A percentile compares a stretch with the other conserved stretches of the same genome.
These are phyloP conservation scores for Hansenula sp. DNA, from an alignment of 1,139 yeast species.

Conservation along the genomic window DNA sequence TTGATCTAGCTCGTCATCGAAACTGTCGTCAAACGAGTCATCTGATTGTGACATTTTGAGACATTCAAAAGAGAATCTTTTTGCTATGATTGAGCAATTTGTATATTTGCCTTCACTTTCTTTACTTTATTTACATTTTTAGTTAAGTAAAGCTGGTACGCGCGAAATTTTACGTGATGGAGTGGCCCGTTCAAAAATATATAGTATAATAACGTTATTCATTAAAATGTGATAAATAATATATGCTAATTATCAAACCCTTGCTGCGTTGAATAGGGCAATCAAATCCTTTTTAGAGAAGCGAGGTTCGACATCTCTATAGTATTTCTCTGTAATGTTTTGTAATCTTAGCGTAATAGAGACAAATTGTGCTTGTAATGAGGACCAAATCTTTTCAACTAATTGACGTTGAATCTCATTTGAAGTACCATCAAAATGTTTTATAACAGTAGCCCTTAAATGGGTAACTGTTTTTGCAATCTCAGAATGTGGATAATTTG, in stretches of 20 bases:
- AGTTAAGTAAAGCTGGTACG: no score
- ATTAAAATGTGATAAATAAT: no score
- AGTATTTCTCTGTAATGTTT: slow-evolving; percentile 37
- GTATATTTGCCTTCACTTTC: not conserved
- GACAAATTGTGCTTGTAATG: slow-evolving; percentile 47
- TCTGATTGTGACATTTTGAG: slow-evolving; percentile 2
- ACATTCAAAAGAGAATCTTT: no score
- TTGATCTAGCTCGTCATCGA: slow-evolving; percentile 28
- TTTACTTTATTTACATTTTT: no score
- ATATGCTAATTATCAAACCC: no score
- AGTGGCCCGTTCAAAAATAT: no score
- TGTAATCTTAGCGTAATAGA: slow-evolving; percentile 35
- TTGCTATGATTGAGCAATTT: not conserved
- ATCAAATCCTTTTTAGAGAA: slow-evolving; percentile 40
- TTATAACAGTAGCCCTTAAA: slow-evolving; percentile 52
- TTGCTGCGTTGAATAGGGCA: slow-evolving; percentile 33
- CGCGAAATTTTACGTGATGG: no score
- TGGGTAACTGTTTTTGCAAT: slow-evolving; percentile 51
- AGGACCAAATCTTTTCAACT: slow-evolving; percentile 46
- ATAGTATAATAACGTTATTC: no score
- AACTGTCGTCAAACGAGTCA: slow-evolving; percentile 22
- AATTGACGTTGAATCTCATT: slow-evolving; percentile 30
- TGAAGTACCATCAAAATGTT: slow-evolving; percentile 46
- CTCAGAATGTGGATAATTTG: slow-evolving; percentile 55
- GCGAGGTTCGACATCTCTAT: slow-evolving; percentile 34